Evolutionary conservation across 75 land plant genomes (phyloP), one percentile per base, ranked within the genome.

Genomic region (Adiantum capillusveneris): DNA sequence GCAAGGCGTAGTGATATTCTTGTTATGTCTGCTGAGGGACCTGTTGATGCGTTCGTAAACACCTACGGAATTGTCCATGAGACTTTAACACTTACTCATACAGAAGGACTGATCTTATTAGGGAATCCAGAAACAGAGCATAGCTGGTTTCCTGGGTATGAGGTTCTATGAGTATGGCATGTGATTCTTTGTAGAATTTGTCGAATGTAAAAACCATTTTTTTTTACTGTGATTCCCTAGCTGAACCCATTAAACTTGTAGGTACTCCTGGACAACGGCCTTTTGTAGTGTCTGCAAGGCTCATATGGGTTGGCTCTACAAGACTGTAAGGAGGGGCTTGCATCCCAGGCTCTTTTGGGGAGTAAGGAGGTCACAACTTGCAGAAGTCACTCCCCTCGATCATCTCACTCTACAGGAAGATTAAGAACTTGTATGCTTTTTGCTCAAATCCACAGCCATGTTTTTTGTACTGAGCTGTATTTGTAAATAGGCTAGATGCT

Each of bases 121-220:
- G 96, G 92, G n/a, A 29, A 25, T 34, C 75, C 96, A 1, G 65
- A 63, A 26, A 79, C 67, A 37, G 81, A 75, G 54, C 86, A 86
- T 74, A 95, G 96, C 72, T 95, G 99, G 99, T 95, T 95, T 70
- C 99, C 99, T 29, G 96, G 99, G 99, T 95, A 76, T 29, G n/a
- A n/a, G n/a, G 81, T 34, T 34, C 37, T 34, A 34, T 34, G 3
- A 5, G 3, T 34, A 34, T 9, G 3, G 37, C 37, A 34, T 34
- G n/a, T n/a, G n/a, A n/a, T n/a, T n/a, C n/a, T n/a, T n/a, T n/a
- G n/a, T n/a, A n/a, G n/a, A n/a, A n/a, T n/a, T n/a, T n/a, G n/a
- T n/a, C n/a, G n/a, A n/a, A n/a, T n/a, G n/a, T n/a, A n/a, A n/a
- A n/a, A n/a, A n/a, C n/a, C n/a, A n/a, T n/a, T n/a, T n/a, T n/a